phyloP scores from a whole-genome alignment of 2,329 filamentous ascomycete species.

The Exophiala spinifera region DNA sequence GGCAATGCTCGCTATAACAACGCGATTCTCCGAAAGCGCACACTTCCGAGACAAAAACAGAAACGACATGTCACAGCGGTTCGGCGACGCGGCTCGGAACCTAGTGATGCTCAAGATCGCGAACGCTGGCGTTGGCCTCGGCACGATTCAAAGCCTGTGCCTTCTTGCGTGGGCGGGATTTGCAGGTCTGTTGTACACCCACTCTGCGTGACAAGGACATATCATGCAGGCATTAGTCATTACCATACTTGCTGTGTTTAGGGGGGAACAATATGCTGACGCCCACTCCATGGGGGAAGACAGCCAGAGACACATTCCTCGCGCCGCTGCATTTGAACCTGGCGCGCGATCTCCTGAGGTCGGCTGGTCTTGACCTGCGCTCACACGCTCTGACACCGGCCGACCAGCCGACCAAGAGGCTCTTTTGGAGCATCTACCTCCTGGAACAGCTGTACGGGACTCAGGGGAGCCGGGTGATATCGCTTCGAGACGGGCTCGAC shows the following conservation, averaged over 20 bases:
- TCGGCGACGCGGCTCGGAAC: not conserved
- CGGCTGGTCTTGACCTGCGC: conserved; percentile 49
- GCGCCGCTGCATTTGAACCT: conserved; percentile 29
- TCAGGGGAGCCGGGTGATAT: conserved; percentile 37
- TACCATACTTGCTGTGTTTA: too few species aligned
- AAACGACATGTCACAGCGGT: not conserved
- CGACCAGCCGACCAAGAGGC: conserved; percentile 47
- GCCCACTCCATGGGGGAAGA: too few species aligned
- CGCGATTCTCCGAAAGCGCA: conserved; percentile 24
- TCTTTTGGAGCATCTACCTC: conserved; percentile 53
- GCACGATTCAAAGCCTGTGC: not conserved
- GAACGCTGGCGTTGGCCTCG: not conserved
- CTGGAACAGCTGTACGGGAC: conserved; percentile 52
- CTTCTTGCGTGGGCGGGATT: not conserved
- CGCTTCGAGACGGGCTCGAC: not conserved
- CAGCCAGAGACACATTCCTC: not conserved
- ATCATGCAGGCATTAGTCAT: too few species aligned
- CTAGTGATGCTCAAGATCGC: conserved; percentile 3
- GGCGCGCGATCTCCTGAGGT: conserved; percentile 50
- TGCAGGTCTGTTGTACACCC: not conserved
- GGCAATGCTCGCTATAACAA: conserved; percentile 35
- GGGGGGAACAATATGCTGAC: too few species aligned
- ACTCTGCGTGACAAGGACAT: too few species aligned
- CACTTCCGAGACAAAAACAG: not conserved
- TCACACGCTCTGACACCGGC: conserved; percentile 40